phyloP scores from a whole-genome alignment of 495 filamentous ascomycete genomes.

The Sordaria brevicollis region DNA sequence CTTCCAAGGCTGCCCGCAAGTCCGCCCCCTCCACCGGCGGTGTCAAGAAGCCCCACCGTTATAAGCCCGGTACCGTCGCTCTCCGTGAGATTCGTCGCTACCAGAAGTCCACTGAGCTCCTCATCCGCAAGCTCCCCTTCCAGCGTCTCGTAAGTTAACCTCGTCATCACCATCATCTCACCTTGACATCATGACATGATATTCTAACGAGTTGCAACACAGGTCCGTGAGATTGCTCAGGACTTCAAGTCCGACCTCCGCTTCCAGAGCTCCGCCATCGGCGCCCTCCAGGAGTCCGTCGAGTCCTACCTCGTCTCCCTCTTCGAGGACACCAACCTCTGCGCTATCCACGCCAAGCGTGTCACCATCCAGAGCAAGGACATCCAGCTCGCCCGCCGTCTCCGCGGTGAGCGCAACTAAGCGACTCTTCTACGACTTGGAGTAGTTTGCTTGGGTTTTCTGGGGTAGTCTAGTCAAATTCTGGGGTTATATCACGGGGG shows the following conservation, averaged over 20 bases:
- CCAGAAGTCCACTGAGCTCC: conserved; percentile 99
- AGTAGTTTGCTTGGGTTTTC: conserved; percentile 3
- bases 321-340: conserved; percentile 99
- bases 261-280: conserved; percentile 99
- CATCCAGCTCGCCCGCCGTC: conserved; percentile 92
- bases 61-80: conserved; percentile 99
- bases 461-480: conserved; percentile 1
- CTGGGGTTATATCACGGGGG: conserved; percentile 14
- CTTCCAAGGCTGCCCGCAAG: conserved; percentile 45
- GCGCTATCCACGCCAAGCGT: conserved; percentile 99
- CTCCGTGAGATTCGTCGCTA: conserved; percentile 99
- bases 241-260: conserved; percentile 99
- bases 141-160: conserved; percentile 71
- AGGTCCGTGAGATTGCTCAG: conserved; percentile 96
- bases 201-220: conserved; percentile 22
- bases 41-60: conserved; percentile 99
- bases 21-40: conserved; percentile 48
- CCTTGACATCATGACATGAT: neutral
- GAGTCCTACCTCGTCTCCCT: conserved; percentile 99
- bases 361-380: conserved; percentile 92
- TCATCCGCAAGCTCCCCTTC: conserved; percentile 99
- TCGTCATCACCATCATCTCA: conserved; percentile 2
- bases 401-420: conserved; percentile 84
- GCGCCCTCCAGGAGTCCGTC: conserved; percentile 99
- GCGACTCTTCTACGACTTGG: conserved; percentile 7